Evolutionary conservation across 2,329 filamentous ascomycete species (phyloP).

Genomic region (Scytalidium lignicola): DNA sequence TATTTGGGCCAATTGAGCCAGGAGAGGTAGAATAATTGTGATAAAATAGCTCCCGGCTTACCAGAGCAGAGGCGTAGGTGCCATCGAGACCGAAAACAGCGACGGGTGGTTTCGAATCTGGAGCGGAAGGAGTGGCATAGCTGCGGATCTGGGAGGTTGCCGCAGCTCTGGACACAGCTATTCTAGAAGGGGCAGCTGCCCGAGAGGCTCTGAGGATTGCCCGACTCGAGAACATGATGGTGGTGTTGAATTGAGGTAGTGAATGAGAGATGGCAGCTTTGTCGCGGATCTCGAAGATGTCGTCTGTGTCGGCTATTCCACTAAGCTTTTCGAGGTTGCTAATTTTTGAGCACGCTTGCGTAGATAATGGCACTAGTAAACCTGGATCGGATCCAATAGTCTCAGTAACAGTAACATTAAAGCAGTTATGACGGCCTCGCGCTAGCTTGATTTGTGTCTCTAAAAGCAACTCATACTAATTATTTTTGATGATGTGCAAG

Average conservation of each 20-base stretch:
- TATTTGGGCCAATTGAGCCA: neutral
- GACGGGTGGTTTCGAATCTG: slow-evolving; percentile 76
- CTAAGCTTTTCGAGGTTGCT: slow-evolving; percentile 9
- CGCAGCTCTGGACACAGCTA: slow-evolving; percentile 32
- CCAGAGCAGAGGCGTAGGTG: slow-evolving; percentile 97
- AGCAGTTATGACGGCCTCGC: no score
- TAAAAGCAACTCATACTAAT: neutral
- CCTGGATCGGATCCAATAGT: neutral
- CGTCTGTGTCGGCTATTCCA: neutral
- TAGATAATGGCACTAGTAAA: neutral
- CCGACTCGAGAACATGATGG: slow-evolving; percentile 29
- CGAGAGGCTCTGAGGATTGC: slow-evolving; percentile 26
- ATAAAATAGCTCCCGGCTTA: slow-evolving; percentile 48
- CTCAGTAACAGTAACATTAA: no score
- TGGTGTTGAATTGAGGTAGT: slow-evolving; percentile 22
- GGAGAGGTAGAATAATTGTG: neutral
- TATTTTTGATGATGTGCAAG: neutral
- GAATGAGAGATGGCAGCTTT: slow-evolving; percentile 12
- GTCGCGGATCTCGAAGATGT: neutral
- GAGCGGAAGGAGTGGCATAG: slow-evolving; percentile 62
- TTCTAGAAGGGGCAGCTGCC: slow-evolving; percentile 20
- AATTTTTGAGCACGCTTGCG: neutral
- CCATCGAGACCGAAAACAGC: slow-evolving; percentile 94
- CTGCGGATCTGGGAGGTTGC: slow-evolving; percentile 61
- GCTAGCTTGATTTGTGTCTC: no score